Base-by-base conservation (phyloP, 371 early-diverging fungal species). In the Zancudomyces culisetae region DNA sequence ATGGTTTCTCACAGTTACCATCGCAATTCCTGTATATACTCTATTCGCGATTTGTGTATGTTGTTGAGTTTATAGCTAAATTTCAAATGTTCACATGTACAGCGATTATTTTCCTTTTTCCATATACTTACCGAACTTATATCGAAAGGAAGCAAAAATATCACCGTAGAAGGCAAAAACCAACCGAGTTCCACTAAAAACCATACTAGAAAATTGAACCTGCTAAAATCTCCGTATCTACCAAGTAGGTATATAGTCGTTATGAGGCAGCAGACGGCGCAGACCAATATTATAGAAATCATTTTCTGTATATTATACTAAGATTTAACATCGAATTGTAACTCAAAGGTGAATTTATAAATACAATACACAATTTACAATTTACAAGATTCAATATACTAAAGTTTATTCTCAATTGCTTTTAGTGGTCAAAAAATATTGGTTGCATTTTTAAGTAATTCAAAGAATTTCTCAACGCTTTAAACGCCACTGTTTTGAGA, bases 131-230 rank as follows among this genome's bases (percentile, higher is more conserved):
- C 90, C 55, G 92, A 90, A 21, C 86, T 76, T 43, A 92, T 70
- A 64, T 91, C 95, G 22, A 94, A 70, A 6, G 93, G 91, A 26
- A 94, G 68, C 20, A 94, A 74, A 47, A 88, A 70, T 15, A 90
- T 76, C 55, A 90, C 85, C 60, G 86, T 79, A 63, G 92, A 85
- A 18, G 92, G 89, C 51, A 88, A 78, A 58, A 82, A 82, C 87
- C 88, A 92, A 27, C 86, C 77, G 49, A 76, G 60, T 46, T 67
- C 69, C 22, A 81, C 70, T 21, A 74, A 71, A 35, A 69, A 53
- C 45, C 76, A 76, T 40, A 82, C 81, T 57, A 79, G 79, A 80
- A 81, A 81, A 43, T 78, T 70, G 41, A 79, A 78, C 27, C 60
- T 65, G 43, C 56, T 66, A 39, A 77, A 64, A 63, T 80, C 77